A percentile compares a stretch with the other conserved stretches of the same genome.
Conservation (phyloP, 1,139 yeast genomes). For the Pichia sp. region DNA sequence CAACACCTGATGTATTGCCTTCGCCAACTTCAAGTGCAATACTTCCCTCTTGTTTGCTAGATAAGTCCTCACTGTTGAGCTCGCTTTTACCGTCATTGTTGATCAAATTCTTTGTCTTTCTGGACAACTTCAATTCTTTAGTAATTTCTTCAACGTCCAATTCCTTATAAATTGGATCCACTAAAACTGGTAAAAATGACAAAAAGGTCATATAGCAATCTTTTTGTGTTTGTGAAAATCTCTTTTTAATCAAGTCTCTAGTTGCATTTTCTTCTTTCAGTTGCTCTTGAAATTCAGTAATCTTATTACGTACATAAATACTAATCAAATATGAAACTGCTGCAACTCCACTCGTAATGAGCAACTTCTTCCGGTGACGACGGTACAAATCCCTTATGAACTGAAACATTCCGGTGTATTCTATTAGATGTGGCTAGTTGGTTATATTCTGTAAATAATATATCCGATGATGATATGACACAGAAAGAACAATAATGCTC, state of each 20-base stretch:
- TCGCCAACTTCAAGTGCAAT: conserved; percentile 1
- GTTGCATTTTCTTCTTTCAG: conserved; percentile 74
- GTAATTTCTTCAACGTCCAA: conserved; percentile 77
- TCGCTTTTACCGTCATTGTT: conserved; percentile 17
- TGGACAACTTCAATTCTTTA: conserved; percentile 48
- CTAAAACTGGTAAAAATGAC: conserved; percentile 78
- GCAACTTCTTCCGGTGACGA: conserved; percentile 60
- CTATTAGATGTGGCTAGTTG: no score
- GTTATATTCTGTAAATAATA: no score
- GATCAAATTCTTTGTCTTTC: conserved; percentile 8
- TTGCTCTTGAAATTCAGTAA: conserved; percentile 65
- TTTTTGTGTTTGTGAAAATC: conserved; percentile 89
- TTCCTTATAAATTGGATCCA: conserved; percentile 58
- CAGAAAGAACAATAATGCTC: no score
- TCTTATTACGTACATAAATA: conserved; percentile 57
- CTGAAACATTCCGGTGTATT: conserved; percentile 40
- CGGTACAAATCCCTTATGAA: conserved; percentile 52
- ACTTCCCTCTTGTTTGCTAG: conserved; percentile 14
- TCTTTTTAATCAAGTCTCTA: conserved; percentile 68
- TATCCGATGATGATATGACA: no score
- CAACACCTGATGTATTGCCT: background rate
- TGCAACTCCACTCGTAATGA: conserved; percentile 56
- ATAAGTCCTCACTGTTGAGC: conserved; percentile 30
- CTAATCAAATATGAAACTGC: conserved; percentile 60
- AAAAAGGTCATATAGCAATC: conserved; percentile 85